Evolutionary conservation across 331 rosid genomes (phyloP).

Genomic region (Erythrophleum ivorense): DNA sequence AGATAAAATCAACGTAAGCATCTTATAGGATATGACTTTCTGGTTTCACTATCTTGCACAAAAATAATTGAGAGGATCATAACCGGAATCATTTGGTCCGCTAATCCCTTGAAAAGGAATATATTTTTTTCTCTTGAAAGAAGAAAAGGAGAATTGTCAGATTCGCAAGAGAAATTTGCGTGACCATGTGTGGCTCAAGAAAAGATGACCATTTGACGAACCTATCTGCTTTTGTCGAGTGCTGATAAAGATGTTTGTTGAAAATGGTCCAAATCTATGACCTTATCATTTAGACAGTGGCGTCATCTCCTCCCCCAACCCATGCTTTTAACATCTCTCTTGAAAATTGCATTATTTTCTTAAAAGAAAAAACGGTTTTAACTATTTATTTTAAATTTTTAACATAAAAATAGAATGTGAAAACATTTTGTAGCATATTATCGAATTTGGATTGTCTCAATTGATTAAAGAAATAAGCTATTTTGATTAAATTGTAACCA

Average conservation of each 20-base stretch:
- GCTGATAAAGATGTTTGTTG: neutral
- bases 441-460: no score
- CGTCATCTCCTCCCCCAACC: no score
- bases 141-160: constrained; percentile 19
- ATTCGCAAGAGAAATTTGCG: constrained; percentile 17
- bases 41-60: neutral
- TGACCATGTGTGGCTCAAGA: neutral
- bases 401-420: no score
- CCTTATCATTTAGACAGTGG: no score
- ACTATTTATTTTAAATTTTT: no score
- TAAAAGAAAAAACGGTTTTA: no score
- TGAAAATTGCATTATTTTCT: no score
- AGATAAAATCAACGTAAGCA: neutral
- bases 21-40: neutral
- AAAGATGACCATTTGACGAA: neutral
- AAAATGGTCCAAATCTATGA: no score
- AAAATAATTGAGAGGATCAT: constrained; percentile 21
- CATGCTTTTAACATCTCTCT: no score
- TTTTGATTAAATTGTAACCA: no score
- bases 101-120: neutral
- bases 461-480: no score
- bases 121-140: neutral
- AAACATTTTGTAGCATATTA: no score
- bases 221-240: neutral
- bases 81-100: neutral